A percentile compares a stretch with the other conserved stretches of the same genome.
Conservation (phyloP, 306 rosid species). For the Trichosanthes cucumerina region DNA sequence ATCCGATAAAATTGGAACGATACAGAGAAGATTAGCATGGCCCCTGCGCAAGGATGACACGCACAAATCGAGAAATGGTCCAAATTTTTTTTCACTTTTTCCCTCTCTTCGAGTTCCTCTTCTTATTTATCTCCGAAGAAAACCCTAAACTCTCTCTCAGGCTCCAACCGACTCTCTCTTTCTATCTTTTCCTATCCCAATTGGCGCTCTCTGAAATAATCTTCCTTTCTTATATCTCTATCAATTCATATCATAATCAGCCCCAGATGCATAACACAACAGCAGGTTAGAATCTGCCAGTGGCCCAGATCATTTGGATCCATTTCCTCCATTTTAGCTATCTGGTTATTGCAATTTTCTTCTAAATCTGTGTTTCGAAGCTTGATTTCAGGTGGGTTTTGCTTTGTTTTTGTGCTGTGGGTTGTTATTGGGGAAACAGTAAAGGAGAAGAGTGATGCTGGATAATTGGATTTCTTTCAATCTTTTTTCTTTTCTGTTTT, state of each 20-base stretch:
- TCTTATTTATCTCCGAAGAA: background rate
- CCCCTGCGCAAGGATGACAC: slow-evolving; percentile 1
- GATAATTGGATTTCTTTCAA: background rate
- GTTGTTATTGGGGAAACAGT: background rate
- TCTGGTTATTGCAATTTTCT: background rate
- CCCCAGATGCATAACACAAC: background rate
- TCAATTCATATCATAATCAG: background rate
- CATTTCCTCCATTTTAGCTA: background rate
- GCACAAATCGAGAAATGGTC: background rate
- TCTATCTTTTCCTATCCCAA: background rate
- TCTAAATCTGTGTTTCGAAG: background rate
- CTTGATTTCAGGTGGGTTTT: background rate
- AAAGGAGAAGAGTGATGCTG: background rate
- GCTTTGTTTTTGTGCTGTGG: background rate
- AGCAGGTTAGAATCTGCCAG: background rate
- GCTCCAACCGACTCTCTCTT: too few relatives aligned
- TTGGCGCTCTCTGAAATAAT: too few relatives aligned
- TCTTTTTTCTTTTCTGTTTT: background rate
- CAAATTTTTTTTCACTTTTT: background rate
- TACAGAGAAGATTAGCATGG: slow-evolving; percentile 7
- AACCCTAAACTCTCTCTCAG: background rate
- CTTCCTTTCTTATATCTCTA: too few relatives aligned
- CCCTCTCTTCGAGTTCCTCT: background rate
- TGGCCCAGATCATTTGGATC: background rate
- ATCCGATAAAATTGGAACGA: slow-evolving; percentile 10